Conservation (phyloP, 176 grass and related monocot species). For the Ampelocalamus luodianensis region DNA sequence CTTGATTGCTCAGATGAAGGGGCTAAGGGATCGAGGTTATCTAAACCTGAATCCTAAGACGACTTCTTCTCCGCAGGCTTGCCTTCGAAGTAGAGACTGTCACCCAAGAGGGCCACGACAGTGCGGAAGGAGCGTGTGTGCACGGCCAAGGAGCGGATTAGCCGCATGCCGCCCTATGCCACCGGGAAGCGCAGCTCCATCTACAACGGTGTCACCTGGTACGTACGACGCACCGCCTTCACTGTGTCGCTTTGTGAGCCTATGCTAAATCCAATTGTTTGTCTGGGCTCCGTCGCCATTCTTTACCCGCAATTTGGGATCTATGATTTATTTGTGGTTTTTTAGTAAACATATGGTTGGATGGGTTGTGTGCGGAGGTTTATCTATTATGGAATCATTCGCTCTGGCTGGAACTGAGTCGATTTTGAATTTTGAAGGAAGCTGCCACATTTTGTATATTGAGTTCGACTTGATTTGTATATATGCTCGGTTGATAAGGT, state of each 20-base stretch:
- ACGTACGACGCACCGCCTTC: background rate
- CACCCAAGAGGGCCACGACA: conserved; percentile 49
- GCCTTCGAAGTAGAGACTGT: no score
- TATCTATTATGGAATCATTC: no score
- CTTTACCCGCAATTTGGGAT: conserved; percentile 1
- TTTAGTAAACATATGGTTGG: background rate
- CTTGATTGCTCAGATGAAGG: no score
- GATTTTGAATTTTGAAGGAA: no score
- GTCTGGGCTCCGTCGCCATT: no score
- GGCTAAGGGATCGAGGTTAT: no score
- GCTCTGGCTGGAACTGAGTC: no score
- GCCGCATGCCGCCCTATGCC: conserved; percentile 93
- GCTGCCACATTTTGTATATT: no score
- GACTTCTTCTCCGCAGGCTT: no score
- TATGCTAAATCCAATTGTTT: background rate
- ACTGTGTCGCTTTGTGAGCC: background rate
- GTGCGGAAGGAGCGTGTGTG: conserved; percentile 83
- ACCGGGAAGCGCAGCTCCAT: conserved; percentile 95
- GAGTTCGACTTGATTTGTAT: no score
- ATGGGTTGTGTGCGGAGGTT: background rate
- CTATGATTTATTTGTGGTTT: background rate
- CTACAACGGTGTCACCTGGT: conserved; percentile 92
- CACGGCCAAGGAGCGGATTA: conserved; percentile 97
- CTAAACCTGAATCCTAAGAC: no score
- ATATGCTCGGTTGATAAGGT: background rate